phyloP scores from a whole-genome alignment of 2,329 filamentous ascomycete species.

The Venturia aucupariae region DNA sequence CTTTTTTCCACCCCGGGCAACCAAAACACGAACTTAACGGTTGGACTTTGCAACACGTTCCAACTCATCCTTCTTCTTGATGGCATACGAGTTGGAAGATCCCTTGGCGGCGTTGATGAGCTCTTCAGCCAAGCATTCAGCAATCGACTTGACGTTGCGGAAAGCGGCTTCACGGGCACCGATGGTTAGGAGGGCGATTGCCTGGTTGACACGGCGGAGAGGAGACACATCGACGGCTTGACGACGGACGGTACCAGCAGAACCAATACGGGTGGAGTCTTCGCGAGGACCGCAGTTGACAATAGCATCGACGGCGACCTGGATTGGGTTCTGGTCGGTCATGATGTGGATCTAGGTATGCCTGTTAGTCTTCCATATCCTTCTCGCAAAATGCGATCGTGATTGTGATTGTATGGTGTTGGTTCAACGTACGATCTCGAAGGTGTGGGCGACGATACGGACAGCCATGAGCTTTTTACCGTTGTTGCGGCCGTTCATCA shows the following conservation, averaged over 20 bases:
- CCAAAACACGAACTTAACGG: constrained; percentile 57
- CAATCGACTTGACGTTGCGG: constrained; percentile 99
- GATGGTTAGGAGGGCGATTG: constrained; percentile 96
- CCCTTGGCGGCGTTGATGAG: constrained; percentile 99
- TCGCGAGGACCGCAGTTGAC: constrained; percentile 99
- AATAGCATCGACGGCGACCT: constrained; percentile 97
- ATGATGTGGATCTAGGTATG: constrained; percentile 87
- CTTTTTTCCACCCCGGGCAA: background rate
- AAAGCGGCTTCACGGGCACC: constrained; percentile 97
- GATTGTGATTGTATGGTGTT: background rate
- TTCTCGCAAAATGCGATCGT: background rate
- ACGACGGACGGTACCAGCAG: constrained; percentile 97
- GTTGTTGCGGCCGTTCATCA: constrained; percentile 99
- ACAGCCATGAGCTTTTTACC: constrained; percentile 99
- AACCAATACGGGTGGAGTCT: constrained; percentile 99
- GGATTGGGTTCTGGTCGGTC: constrained; percentile 99
- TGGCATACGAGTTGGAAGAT: constrained; percentile 99
- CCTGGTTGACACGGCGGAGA: constrained; percentile 99
- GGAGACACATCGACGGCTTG: constrained; percentile 99
- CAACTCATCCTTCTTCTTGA: constrained; percentile 99
- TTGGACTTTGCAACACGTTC: constrained; percentile 99
- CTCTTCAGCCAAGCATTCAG: constrained; percentile 99
- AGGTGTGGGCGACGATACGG: constrained; percentile 96
- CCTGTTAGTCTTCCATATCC: constrained; percentile 7
- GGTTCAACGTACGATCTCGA: constrained; percentile 78